Base-by-base conservation (phyloP, 1,284 basidiomycete species). In the Ustilago lituana region DNA sequence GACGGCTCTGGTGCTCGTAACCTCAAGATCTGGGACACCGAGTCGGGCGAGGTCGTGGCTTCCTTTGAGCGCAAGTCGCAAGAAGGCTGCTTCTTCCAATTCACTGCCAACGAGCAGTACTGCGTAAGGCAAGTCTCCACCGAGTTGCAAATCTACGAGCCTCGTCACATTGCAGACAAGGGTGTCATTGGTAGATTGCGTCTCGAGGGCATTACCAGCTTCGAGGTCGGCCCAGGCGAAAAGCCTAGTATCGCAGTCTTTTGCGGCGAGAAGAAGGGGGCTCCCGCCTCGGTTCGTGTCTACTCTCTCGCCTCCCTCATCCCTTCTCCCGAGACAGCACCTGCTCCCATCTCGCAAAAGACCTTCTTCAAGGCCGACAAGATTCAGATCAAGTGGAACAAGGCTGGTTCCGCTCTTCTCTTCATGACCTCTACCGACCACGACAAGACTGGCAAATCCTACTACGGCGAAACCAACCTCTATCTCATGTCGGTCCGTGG, bases 321-420 rank as follows among this genome's bases (percentile, higher is more conserved):
- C 53, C 85, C 85, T 27, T 83, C 86, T 5, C 90, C 89, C 9
- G 89, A 88, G 4, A 89, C 88, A 80, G 87, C 88, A 78, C 84
- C 84, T 1, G 71, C 79, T 5, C 84, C 85, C 20, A 56, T 74
- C 24, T 80, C 79, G n/a, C 84, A 85, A 74, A 98, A 98, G 86
- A 91, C 89, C 1, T 98, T 98, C 83, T 98, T 89, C 88, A 97
- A 97, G 84, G 93, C 94, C 2, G 94, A 98, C 85, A 91, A 92
- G 67, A 88, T 92, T 11, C 88, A 89, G 77, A 91, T 98, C 84
- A 98, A 97, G 84, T 98, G 95, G 95, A 98, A 98, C 83, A 88
- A 88, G 15, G 88, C 94, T 23, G 95, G 95, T 22, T 85, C 85
- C 4, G 85, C 84, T 64, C 83, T 81, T 14, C 86, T 98, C 54